These are phyloP conservation scores for Collybia nuda DNA, from an alignment of 768 basidiomycete genomes.

Conservation along the genomic window DNA sequence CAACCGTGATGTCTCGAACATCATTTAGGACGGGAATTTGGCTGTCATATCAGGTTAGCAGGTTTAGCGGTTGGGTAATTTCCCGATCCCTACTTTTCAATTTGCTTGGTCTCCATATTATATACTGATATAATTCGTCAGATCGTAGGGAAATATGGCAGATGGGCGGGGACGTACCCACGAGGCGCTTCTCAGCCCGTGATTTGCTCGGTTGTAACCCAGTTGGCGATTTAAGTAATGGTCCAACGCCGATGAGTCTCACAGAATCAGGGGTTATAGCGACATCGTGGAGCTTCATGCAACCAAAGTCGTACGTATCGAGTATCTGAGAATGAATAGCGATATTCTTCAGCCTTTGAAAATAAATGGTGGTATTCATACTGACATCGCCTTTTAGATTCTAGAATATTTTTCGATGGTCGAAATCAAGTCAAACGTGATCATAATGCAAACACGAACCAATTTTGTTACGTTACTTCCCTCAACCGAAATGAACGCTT, in stretches of 20 bases:
- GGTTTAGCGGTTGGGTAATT: too few species aligned
- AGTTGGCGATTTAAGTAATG: slow-evolving; percentile 58
- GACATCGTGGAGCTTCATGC: slow-evolving; percentile 68
- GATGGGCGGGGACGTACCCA: slow-evolving; percentile 43
- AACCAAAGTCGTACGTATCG: slow-evolving; percentile 56
- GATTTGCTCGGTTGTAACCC: slow-evolving; percentile 72
- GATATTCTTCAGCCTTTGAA: not conserved
- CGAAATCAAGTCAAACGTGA: slow-evolving; percentile 7
- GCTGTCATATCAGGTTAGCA: slow-evolving; percentile 31
- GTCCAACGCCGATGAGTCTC: slow-evolving; percentile 68
- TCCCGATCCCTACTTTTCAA: slow-evolving; percentile 55
- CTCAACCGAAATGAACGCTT: slow-evolving; percentile 75
- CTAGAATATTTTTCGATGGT: slow-evolving; percentile 26
- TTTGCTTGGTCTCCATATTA: slow-evolving; percentile 60
- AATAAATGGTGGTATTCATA: not conserved
- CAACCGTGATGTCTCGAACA: slow-evolving; percentile 68
- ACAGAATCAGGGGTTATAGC: slow-evolving; percentile 66
- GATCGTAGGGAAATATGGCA: not conserved
- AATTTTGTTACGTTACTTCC: slow-evolving; percentile 59
- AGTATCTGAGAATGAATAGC: slow-evolving; percentile 37
- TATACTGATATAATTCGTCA: slow-evolving; percentile 44
- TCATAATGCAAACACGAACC: slow-evolving; percentile 31
- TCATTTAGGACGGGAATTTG: slow-evolving; percentile 74
- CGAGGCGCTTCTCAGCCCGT: slow-evolving; percentile 68
- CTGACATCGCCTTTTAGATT: slow-evolving; percentile 59